These are phyloP conservation scores for Eruca vesicaria DNA, from an alignment of 441 rosid genomes.

Conservation along the genomic window DNA sequence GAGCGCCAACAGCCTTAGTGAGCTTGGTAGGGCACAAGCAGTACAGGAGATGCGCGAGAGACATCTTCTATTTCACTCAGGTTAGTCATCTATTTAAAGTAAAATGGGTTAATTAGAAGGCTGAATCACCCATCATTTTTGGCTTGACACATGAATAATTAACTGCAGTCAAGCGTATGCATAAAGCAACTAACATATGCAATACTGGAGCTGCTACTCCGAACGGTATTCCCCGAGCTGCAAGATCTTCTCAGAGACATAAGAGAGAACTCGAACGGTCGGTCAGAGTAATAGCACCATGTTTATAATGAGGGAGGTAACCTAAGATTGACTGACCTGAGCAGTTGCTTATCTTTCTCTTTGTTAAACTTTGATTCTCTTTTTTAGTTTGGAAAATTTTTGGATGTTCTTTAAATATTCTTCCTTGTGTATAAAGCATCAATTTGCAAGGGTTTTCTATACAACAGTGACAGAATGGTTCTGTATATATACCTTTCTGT, in stretches of 20 bases:
- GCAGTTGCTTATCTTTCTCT: constrained; percentile 21
- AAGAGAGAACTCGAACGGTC: constrained; percentile 41
- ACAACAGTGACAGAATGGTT: constrained; percentile 22
- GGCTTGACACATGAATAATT: not conserved
- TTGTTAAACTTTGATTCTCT: constrained; percentile 9
- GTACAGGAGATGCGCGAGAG: constrained; percentile 91
- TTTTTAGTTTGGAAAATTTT: constrained; percentile 15
- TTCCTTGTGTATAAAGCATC: constrained; percentile 27
- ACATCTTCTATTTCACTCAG: constrained; percentile 94
- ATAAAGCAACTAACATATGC: constrained; percentile 79
- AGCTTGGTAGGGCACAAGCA: constrained; percentile 88
- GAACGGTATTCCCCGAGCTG: constrained; percentile 83
- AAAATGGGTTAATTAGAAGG: not conserved
- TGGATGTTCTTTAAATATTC: constrained; percentile 18
- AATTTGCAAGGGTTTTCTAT: constrained; percentile 21
- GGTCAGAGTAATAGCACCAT: constrained; percentile 18
- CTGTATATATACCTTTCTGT: constrained; percentile 26
- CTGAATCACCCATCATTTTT: constrained; percentile 17
- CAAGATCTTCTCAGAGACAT: constrained; percentile 59
- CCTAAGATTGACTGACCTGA: constrained; percentile 25
- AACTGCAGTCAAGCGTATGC: constrained; percentile 72
- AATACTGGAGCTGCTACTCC: constrained; percentile 59
- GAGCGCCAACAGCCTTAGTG: constrained; percentile 87
- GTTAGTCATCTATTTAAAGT: constrained; percentile 32
- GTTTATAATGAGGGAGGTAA: constrained; percentile 23